These are phyloP conservation scores for Acacia acuminata DNA, from an alignment of 306 rosid species.

Conservation along the genomic window DNA sequence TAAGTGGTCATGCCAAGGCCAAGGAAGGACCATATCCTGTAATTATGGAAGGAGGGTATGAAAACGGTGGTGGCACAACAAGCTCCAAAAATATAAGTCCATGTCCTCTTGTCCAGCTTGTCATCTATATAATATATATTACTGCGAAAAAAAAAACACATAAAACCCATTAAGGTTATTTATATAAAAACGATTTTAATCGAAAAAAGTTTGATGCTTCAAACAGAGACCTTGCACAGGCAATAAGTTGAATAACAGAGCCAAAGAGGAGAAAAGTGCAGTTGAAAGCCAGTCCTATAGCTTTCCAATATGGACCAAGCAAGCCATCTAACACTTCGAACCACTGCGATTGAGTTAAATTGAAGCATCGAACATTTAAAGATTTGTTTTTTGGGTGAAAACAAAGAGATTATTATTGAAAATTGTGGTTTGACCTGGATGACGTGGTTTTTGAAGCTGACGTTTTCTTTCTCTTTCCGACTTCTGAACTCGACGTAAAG, in stretches of 20 bases:
- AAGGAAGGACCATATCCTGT: slow-evolving; percentile 93
- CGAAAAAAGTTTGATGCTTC: not conserved
- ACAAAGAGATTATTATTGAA: not conserved
- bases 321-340: slow-evolving; percentile 93
- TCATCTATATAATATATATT: slow-evolving; percentile 88
- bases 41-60: slow-evolving; percentile 93
- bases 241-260: slow-evolving; percentile 93
- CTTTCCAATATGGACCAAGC: slow-evolving; percentile 93
- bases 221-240: slow-evolving; percentile 80
- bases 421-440: slow-evolving; percentile 65
- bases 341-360: slow-evolving; percentile 57
- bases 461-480: slow-evolving; percentile 84
- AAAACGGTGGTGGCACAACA: slow-evolving; percentile 98
- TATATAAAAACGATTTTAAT: not conserved
- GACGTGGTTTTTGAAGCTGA: slow-evolving; percentile 94
- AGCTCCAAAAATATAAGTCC: slow-evolving; percentile 96
- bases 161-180: not conserved
- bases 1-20: slow-evolving; percentile 98
- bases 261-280: slow-evolving; percentile 95
- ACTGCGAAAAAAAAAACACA: slow-evolving; percentile 48
- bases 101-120: slow-evolving; percentile 88
- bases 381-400: not conserved
- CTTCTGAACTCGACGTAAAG: slow-evolving; percentile 86
- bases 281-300: slow-evolving; percentile 84
- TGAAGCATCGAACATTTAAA: not conserved